Base-by-base conservation (phyloP, 2,329 filamentous ascomycete species). In the Fusarium temperatum region DNA sequence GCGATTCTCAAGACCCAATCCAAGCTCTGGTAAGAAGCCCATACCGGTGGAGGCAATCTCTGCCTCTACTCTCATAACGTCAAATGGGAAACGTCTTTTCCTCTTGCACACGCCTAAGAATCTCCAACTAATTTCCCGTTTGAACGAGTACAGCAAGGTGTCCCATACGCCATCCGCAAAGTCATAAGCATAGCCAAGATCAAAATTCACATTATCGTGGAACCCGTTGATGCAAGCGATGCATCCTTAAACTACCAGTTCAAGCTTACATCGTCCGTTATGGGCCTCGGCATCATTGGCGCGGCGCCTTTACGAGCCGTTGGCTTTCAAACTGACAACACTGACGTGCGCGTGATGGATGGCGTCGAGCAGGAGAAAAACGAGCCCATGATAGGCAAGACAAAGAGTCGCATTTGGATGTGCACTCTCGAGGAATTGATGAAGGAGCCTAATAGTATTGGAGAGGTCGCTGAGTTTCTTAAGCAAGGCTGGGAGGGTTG, bases 1-100 rank as follows among this genome's bases (percentile, higher is more conserved):
- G 51, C 8, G 51, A 41, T 41, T 55, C 51, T 28, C 51, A 55
- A 41, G 51, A 28, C 35, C 35, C 35, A 18, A 55, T 55, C 1
- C 51, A 55, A 55, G 51, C 51, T 10, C 8, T 55, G 24, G 51
- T 55, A 54, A 15, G 32, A 35, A 35, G 32, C 3, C 32, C 1
- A 15, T 15, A 35, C 14, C 24, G 24, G 24, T 15, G 32, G 14
- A 8, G 32, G 32, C 14, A 15, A 15, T 15, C 32, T 0, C 1
- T 35, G 32, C 32, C 32, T 35, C 32, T 17, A 35, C 14, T 35
- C 32, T 8, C n/a, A 10, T 0, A 2, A 35, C 11, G 7, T 30
- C 14, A 24, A 13, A 18, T 5, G 3, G 0, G 11, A 8, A 5
- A 8, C 5, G 22, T 8, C 14, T 7, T n/a, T 2, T 3, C 22